phyloP scores from a whole-genome alignment of 768 basidiomycete species.

The Kwoniella europaea region DNA sequence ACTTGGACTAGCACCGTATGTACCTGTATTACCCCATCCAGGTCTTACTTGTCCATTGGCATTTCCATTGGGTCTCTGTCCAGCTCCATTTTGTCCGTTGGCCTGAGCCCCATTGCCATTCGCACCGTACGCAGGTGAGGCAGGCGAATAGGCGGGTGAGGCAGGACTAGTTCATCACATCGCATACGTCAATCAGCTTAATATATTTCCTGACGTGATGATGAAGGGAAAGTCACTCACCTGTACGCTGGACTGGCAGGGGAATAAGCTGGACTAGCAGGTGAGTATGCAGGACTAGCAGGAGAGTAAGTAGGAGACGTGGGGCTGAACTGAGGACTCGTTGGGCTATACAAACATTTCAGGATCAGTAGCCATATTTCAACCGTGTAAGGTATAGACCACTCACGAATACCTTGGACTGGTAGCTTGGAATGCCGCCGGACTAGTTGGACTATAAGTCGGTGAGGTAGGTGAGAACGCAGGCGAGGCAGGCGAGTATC shows the following conservation, averaged over 20 bases:
- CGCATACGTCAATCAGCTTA: too few relatives aligned
- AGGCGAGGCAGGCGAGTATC: constrained; percentile 36
- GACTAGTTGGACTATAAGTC: constrained; percentile 51
- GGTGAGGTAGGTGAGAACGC: constrained; percentile 56
- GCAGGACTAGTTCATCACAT: constrained; percentile 24
- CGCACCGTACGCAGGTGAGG: constrained; percentile 35
- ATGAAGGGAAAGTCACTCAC: constrained; percentile 15
- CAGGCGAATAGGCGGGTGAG: constrained; percentile 41
- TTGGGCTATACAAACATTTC: constrained; percentile 73
- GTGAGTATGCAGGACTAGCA: constrained; percentile 88
- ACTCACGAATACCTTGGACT: constrained; percentile 59
- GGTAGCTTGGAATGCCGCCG: constrained; percentile 50
- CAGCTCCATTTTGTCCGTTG: constrained; percentile 3
- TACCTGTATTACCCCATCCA: constrained; percentile 43
- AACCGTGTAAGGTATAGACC: constrained; percentile 32
- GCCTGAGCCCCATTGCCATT: constrained; percentile 3
- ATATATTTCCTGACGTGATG: too few relatives aligned
- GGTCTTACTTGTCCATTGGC: constrained; percentile 28
- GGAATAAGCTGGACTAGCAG: constrained; percentile 88
- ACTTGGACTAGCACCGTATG: constrained; percentile 45
- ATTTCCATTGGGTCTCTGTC: constrained; percentile 3
- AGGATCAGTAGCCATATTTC: constrained; percentile 72
- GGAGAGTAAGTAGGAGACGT: constrained; percentile 88
- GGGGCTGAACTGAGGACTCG: constrained; percentile 87
- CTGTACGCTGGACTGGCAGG: constrained; percentile 82